phyloP scores from a whole-genome alignment of 139 green algal genomes.

The Coelastrella sp. region DNA sequence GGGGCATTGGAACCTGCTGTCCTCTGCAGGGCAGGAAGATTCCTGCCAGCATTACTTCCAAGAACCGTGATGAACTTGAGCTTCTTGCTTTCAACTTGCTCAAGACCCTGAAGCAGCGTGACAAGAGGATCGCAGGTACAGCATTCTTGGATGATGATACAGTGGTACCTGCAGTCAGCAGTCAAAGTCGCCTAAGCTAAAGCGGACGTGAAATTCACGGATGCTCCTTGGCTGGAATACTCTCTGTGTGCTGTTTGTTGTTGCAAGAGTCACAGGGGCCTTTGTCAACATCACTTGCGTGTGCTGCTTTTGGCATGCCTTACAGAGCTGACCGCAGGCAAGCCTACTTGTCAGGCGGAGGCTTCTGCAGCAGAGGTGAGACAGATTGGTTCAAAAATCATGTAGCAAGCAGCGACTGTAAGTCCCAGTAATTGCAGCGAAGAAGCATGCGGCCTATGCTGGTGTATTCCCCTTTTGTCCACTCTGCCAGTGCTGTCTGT shows the following conservation, averaged over 20 bases:
- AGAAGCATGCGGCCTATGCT: neutral
- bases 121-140: constrained; percentile 58
- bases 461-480: neutral
- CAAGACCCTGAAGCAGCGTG: constrained; percentile 59
- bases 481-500: neutral
- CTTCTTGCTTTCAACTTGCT: constrained; percentile 54
- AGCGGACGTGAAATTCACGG: no score
- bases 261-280: neutral
- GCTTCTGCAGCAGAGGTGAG: no score
- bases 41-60: constrained; percentile 47
- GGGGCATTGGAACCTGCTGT: no score
- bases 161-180: neutral
- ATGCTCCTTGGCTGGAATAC: neutral
- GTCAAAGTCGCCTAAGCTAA: neutral
- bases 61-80: constrained; percentile 59
- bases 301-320: neutral
- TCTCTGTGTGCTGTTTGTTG: neutral
- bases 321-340: neutral
- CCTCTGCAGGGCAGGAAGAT: constrained; percentile 28
- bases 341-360: neutral
- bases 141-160: neutral
- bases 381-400: no score
- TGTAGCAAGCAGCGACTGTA: neutral
- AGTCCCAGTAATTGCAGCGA: neutral
- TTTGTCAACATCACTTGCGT: neutral